Evolutionary conservation across 805 yeast genomes (phyloP).

Genomic region (Komagataella pastoris): DNA sequence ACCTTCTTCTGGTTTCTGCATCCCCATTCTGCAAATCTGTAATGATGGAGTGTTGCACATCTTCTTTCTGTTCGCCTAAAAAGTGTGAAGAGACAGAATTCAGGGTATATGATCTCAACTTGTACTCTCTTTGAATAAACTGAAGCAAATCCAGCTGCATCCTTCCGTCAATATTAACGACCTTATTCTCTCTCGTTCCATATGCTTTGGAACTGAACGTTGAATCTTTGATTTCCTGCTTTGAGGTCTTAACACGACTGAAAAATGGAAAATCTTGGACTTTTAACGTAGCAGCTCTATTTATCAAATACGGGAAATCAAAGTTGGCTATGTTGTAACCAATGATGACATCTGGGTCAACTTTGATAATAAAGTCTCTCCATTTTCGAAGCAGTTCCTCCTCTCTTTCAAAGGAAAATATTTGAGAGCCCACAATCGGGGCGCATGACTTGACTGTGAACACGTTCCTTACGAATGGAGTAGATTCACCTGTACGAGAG

Average conservation of each 20-base stretch:
- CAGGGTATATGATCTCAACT: constrained; percentile 84
- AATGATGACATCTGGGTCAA: constrained; percentile 92
- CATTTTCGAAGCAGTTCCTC: constrained; percentile 73
- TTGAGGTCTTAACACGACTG: constrained; percentile 55
- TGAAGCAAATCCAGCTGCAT: constrained; percentile 89
- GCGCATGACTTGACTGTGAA: constrained; percentile 88
- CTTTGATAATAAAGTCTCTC: constrained; percentile 73
- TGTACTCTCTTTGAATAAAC: constrained; percentile 88
- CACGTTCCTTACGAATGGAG: constrained; percentile 88
- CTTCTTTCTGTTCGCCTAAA: constrained; percentile 92
- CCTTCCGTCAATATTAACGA: constrained; percentile 88
- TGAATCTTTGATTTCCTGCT: constrained; percentile 71
- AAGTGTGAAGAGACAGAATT: constrained; percentile 94
- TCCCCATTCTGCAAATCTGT: constrained; percentile 90
- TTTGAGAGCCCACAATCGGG: constrained; percentile 88
- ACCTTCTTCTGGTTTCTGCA: constrained; percentile 81
- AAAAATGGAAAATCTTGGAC: constrained; percentile 68
- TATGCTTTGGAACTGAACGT: constrained; percentile 89
- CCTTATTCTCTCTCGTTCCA: constrained; percentile 90
- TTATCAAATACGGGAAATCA: constrained; percentile 85
- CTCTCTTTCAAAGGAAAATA: constrained; percentile 63
- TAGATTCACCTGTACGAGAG: constrained; percentile 64
- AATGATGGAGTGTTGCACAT: constrained; percentile 93
- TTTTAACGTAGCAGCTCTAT: constrained; percentile 68
- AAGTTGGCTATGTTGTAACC: constrained; percentile 94